Conservation (phyloP, 2,329 filamentous ascomycete genomes). For the Septoria petroselini region DNA sequence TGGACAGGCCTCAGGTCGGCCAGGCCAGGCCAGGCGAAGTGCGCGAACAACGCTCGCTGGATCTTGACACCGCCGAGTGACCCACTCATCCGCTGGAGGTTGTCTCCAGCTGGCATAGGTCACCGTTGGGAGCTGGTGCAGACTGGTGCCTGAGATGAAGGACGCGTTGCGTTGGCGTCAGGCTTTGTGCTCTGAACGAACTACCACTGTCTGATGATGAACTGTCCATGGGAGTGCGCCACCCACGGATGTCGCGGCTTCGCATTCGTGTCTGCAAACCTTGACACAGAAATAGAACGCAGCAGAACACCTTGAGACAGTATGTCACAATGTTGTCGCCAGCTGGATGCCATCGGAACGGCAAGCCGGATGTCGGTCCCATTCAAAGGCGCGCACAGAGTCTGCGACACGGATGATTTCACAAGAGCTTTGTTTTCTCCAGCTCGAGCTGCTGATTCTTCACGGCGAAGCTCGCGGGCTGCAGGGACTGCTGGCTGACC, state of each 20-base stretch:
- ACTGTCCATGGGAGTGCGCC: background rate
- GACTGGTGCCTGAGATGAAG: background rate
- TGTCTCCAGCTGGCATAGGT: too few relatives aligned
- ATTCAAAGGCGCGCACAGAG: background rate
- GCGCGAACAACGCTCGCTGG: background rate
- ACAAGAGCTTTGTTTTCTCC: too few relatives aligned
- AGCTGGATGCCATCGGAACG: too few relatives aligned
- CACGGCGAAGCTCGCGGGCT: too few relatives aligned
- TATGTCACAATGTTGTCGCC: background rate
- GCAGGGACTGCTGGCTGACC: background rate
- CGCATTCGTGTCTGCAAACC: background rate
- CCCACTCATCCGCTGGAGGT: too few relatives aligned
- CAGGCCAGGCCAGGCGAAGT: too few relatives aligned
- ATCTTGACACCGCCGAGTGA: background rate
- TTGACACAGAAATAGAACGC: slow-evolving; percentile 1
- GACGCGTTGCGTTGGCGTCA: background rate
- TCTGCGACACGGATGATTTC: too few relatives aligned
- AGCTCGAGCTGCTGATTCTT: too few relatives aligned
- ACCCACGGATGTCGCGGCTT: slow-evolving; percentile 1
- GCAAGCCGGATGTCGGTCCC: too few relatives aligned
- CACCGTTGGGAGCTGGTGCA: background rate
- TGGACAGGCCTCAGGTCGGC: too few relatives aligned
- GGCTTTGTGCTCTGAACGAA: too few relatives aligned
- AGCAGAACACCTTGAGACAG: background rate
- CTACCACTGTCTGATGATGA: too few relatives aligned